A percentile compares a stretch with the other conserved stretches of the same genome.
phyloP scores from a whole-genome alignment of 2,329 filamentous ascomycete genomes.

The Epichloe aotearoae region DNA sequence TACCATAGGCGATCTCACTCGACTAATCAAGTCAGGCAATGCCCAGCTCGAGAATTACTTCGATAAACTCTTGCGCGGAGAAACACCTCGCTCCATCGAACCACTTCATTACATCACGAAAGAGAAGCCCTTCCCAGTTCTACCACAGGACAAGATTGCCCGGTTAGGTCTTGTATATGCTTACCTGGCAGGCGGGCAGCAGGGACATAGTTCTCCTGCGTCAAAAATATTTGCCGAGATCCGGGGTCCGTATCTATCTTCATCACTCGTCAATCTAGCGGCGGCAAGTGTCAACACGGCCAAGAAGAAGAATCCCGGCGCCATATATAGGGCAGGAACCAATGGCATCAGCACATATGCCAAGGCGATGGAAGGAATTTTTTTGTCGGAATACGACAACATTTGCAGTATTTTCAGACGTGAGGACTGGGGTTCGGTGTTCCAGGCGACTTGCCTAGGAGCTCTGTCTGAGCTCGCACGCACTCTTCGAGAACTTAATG shows the following conservation, averaged over 20 bases:
- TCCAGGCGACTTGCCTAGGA: slow-evolving; percentile 65
- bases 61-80: slow-evolving; percentile 57
- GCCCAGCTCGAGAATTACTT: slow-evolving; percentile 77
- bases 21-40: slow-evolving; percentile 66
- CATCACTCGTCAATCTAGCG: slow-evolving; percentile 72
- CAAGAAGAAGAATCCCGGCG: slow-evolving; percentile 68
- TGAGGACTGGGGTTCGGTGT: slow-evolving; percentile 70
- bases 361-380: slow-evolving; percentile 74
- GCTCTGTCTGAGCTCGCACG: slow-evolving; percentile 71
- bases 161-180: slow-evolving; percentile 67
- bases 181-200: slow-evolving; percentile 53
- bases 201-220: slow-evolving; percentile 52
- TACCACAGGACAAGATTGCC: slow-evolving; percentile 64
- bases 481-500: slow-evolving; percentile 78
- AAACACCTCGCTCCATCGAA: slow-evolving; percentile 71
- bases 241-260: slow-evolving; percentile 72
- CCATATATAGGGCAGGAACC: slow-evolving; percentile 74
- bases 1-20: slow-evolving; percentile 66
- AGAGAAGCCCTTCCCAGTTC: slow-evolving; percentile 66
- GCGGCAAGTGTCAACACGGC: slow-evolving; percentile 73
- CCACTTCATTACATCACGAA: slow-evolving; percentile 90
- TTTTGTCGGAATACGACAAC: slow-evolving; percentile 80
- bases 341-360: slow-evolving; percentile 89
- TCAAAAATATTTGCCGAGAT: slow-evolving; percentile 76
- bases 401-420: slow-evolving; percentile 75